Evolutionary conservation across 805 yeast genomes (phyloP).

Genomic region (Hanseniaspora vineae): DNA sequence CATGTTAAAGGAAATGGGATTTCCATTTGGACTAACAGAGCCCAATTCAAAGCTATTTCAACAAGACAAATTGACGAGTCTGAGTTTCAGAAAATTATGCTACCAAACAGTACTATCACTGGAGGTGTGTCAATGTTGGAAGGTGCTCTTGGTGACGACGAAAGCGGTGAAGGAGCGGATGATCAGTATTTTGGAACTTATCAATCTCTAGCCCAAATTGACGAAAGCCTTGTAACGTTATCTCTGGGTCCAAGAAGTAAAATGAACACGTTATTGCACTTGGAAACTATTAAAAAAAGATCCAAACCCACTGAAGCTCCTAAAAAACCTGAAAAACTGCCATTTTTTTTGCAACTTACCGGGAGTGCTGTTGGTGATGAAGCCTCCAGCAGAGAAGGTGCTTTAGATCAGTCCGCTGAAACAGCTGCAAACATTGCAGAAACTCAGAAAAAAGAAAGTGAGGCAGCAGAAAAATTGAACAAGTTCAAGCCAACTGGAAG

Average conservation of each 20-base stretch:
- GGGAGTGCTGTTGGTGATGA: slow-evolving; percentile 63
- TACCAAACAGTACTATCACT: slow-evolving; percentile 73
- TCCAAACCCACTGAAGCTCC: slow-evolving; percentile 86
- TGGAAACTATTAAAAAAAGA: slow-evolving; percentile 74
- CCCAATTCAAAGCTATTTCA: slow-evolving; percentile 69
- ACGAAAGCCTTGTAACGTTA: slow-evolving; percentile 51
- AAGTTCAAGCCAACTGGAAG: slow-evolving; percentile 18
- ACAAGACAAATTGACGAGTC: slow-evolving; percentile 65
- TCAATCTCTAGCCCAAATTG: slow-evolving; percentile 50
- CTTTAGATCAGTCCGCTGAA: slow-evolving; percentile 15
- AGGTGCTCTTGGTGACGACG: slow-evolving; percentile 53
- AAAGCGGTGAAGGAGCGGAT: slow-evolving; percentile 22
- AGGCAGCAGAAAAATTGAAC: slow-evolving; percentile 19
- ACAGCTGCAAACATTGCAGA: slow-evolving; percentile 6
- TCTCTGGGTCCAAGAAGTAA: slow-evolving; percentile 68
- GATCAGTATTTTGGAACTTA: slow-evolving; percentile 26
- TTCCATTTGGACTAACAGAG: slow-evolving; percentile 80
- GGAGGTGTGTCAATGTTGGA: slow-evolving; percentile 60
- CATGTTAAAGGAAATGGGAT: slow-evolving; percentile 88
- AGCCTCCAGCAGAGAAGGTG: slow-evolving; percentile 34
- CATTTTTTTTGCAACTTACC: slow-evolving; percentile 63
- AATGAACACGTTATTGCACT: slow-evolving; percentile 62
- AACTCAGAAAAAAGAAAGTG: slow-evolving; percentile 8
- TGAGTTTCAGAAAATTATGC: slow-evolving; percentile 46
- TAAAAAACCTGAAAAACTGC: slow-evolving; percentile 55